Base-by-base conservation (phyloP, 768 basidiomycete species). In the Baorangia bicolor region DNA sequence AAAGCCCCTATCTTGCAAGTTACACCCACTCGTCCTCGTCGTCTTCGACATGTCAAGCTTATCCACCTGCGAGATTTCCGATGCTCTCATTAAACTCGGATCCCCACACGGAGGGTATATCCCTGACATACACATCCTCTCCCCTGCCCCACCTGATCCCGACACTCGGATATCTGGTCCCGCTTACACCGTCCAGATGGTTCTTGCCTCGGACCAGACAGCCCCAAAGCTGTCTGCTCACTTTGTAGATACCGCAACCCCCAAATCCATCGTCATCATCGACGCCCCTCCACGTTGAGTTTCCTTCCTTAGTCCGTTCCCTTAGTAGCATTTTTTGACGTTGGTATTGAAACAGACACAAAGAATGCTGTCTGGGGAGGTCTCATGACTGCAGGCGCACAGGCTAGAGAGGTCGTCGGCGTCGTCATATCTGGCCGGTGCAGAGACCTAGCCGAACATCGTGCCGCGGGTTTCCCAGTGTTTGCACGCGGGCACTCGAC, bases 351-450 rank as follows among this genome's bases (percentile, higher is more conserved):
- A 23, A 43, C 68, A 87, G 90, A 84, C 52, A 75, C 78, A 27
- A 88, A 87, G 71, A 88, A 85, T 62, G 92, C 92, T 5, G 90
- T 93, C 7, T 96, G 94, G 94, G 93, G 94, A 23, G 93, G 94
- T 20, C 82, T 92, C 46, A 92, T 94, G 92, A 86, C 91, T 12
- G 89, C 90, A 0, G 91, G 91, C 21, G 93, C 93, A 1, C 81
- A 84, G 65, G 81, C 83, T 13, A 84, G 86, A 53, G 81, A 81
- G 20, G 86, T 85, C 13, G 74, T 76, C 23, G 94, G 91, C 12
- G 91, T 88, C 43, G 76, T 96, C 39, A 87, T 96, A 56, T 90
- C 87, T 41, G 92, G 92, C 11, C 83, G 92, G 16, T 92, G 89
- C 73, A 81, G 94, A 64, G 94, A 98, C 72, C 69, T 94, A 13